Percentiles rank a stretch among this genome's conserved stretches.
These are phyloP conservation scores for Dunaliella salina DNA, from an alignment of 163 green algal genomes.

Conservation along the genomic window DNA sequence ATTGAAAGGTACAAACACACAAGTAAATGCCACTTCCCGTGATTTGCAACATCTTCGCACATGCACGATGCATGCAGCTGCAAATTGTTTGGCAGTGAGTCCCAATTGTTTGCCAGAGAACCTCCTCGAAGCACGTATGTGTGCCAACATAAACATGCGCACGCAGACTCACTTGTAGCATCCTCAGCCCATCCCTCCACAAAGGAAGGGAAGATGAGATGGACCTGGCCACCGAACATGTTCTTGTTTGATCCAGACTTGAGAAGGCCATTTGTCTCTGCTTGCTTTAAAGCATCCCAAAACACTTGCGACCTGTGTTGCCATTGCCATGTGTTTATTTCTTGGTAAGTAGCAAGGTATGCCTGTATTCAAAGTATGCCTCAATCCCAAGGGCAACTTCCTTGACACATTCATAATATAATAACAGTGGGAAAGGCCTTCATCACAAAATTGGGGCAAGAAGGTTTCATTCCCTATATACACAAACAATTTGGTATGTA, in stretches of 20 bases:
- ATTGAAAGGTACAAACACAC: too few species aligned
- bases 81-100: too few species aligned
- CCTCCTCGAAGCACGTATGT: too few species aligned
- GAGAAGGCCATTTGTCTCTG: constrained; percentile 22
- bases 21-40: too few species aligned
- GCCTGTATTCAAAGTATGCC: too few species aligned
- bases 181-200: constrained; percentile 25
- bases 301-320: constrained; percentile 11
- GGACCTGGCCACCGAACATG: not conserved
- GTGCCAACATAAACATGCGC: not conserved
- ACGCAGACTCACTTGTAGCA: not conserved
- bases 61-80: too few species aligned
- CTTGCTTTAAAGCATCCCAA: constrained; percentile 33
- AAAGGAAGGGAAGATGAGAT: constrained; percentile 31
- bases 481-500: too few species aligned
- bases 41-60: too few species aligned
- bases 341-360: too few species aligned
- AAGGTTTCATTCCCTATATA: too few species aligned
- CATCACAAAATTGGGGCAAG: not conserved
- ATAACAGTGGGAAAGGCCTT: not conserved
- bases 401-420: constrained; percentile 6
- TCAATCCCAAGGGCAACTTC: not conserved
- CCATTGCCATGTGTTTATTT: not conserved
- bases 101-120: too few species aligned
- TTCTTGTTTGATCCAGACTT: not conserved